phyloP scores from a whole-genome alignment of 2,329 filamentous ascomycete genomes.

The Fusarium sp. region DNA sequence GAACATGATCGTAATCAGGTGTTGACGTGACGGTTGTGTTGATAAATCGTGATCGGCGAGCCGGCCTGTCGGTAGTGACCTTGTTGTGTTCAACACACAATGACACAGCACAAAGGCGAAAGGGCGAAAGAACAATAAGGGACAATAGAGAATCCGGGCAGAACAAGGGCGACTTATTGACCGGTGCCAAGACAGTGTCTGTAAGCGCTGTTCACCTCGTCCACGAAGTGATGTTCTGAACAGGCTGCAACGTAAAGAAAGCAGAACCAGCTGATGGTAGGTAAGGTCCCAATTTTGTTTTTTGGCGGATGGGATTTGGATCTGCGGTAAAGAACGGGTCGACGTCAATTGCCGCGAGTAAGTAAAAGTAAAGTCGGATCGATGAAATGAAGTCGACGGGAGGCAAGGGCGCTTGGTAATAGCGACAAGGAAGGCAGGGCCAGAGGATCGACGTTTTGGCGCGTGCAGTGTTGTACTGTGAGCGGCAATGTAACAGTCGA shows the following conservation, averaged over 20 bases:
- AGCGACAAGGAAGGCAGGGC: slow-evolving; percentile 13
- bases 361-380: slow-evolving; percentile 2
- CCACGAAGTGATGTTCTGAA: slow-evolving; percentile 31
- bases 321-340: slow-evolving; percentile 31
- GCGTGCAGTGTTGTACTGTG: slow-evolving; percentile 19
- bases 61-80: slow-evolving; percentile 24
- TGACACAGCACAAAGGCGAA: slow-evolving; percentile 26
- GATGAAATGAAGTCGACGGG: background rate
- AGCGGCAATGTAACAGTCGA: slow-evolving; percentile 19
- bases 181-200: slow-evolving; percentile 3
- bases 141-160: slow-evolving; percentile 23
- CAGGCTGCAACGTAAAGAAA: slow-evolving; percentile 18
- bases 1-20: slow-evolving; percentile 37
- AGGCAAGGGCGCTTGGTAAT: slow-evolving; percentile 19
- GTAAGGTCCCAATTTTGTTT: background rate
- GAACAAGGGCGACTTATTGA: slow-evolving; percentile 26
- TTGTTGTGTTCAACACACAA: slow-evolving; percentile 41
- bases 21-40: slow-evolving; percentile 21
- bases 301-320: slow-evolving; percentile 24
- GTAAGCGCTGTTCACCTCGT: slow-evolving; percentile 31
- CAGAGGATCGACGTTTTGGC: slow-evolving; percentile 39
- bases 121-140: slow-evolving; percentile 10
- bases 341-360: slow-evolving; percentile 19
- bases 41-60: slow-evolving; percentile 33
- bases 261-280: slow-evolving; percentile 33